Evolutionary conservation across 805 yeast genomes (phyloP), one percentile per base, ranked within the genome.

Genomic region (Wickerhamomyces ciferrii): DNA sequence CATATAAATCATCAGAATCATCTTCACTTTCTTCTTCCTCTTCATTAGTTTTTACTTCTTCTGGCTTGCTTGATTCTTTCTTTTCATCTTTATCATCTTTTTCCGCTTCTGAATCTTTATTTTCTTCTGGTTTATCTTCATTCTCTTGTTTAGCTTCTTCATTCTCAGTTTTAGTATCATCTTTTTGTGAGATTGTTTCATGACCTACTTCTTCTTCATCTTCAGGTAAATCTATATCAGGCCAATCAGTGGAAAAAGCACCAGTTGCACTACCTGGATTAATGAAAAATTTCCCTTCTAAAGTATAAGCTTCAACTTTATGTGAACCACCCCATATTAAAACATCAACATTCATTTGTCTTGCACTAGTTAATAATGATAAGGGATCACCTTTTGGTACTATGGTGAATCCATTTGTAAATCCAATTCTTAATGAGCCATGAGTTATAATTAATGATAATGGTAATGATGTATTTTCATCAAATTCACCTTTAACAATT

Each of bases 191-290:
- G 60, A 61, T 9, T 63, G 59, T n/a, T 17, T 61, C 69, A 6
- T 9, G 15, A 29, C 9, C 34, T 13, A 8, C 34, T 13, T 29
- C n/a, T 19, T 65, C 68, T 8, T 64, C 67, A 5, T 61, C 72
- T 3, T 74, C 72, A 3, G 39, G 39, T 19, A 37, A 20, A 6
- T 75, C 83, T 18, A 76, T 80, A 2, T 72, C 75, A 48, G 82
- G 82, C 67, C 82, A 79, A 57, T 82, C 84, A 29, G 86, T 76
- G 39, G 76, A 75, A 53, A 76, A 80, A 0, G 97, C 97, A 23
- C 99, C 99, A 0, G 97, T 91, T 38, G 96, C 96, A 60, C 96
- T 85, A 0, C 99, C 99, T 0, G 99, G 98, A 62, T 88, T 92
- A n/a, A 94, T 76, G 59, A 94, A 94, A 63, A 91, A 88, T 65